Percentiles rank a stretch among this genome's conserved stretches.
These are phyloP conservation scores for Malassezia cuniculi DNA, from an alignment of 1,284 basidiomycete species.

Conservation along the genomic window DNA sequence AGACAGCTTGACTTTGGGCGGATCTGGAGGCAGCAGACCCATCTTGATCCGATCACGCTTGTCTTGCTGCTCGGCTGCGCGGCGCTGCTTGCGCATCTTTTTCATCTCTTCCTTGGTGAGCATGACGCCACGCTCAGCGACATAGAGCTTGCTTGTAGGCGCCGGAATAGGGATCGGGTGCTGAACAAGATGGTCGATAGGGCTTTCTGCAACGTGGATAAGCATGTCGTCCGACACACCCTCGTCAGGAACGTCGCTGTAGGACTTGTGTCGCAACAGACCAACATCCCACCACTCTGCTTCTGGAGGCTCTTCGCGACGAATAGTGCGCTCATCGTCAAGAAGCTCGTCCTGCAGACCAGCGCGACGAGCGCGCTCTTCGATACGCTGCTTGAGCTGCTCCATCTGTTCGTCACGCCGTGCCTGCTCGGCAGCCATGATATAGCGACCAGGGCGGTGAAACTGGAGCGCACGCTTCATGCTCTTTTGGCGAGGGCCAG, in stretches of 20 bases:
- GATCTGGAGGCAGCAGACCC: constrained; percentile 85
- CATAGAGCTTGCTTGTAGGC: constrained; percentile 68
- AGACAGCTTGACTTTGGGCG: constrained; percentile 86
- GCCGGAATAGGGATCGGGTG: constrained; percentile 93
- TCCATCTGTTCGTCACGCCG: constrained; percentile 59
- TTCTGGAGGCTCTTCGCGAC: constrained; percentile 65
- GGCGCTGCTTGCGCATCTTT: constrained; percentile 81
- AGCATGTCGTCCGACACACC: constrained; percentile 51
- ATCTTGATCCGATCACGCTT: constrained; percentile 88
- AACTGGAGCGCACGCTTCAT: constrained; percentile 36
- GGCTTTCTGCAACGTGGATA: constrained; percentile 51
- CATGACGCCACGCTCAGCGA: constrained; percentile 48
- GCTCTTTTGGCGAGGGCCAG: constrained; percentile 19
- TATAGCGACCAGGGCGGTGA: constrained; percentile 35
- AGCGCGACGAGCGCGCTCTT: constrained; percentile 78
- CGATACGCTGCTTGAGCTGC: constrained; percentile 78
- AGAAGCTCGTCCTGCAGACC: constrained; percentile 85
- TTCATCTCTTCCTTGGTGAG: constrained; percentile 63
- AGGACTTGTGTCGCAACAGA: constrained; percentile 64
- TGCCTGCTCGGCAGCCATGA: constrained; percentile 33
- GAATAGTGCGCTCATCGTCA: constrained; percentile 60
- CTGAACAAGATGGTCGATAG: constrained; percentile 81
- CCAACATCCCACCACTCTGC: constrained; percentile 96
- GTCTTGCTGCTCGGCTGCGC: constrained; percentile 81
- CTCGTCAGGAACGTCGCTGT: constrained; percentile 53